Percentiles rank a stretch among this genome's conserved stretches.
Evolutionary conservation across 139 green algal genomes (phyloP).

Genomic region (Chlorella sorokiniana): DNA sequence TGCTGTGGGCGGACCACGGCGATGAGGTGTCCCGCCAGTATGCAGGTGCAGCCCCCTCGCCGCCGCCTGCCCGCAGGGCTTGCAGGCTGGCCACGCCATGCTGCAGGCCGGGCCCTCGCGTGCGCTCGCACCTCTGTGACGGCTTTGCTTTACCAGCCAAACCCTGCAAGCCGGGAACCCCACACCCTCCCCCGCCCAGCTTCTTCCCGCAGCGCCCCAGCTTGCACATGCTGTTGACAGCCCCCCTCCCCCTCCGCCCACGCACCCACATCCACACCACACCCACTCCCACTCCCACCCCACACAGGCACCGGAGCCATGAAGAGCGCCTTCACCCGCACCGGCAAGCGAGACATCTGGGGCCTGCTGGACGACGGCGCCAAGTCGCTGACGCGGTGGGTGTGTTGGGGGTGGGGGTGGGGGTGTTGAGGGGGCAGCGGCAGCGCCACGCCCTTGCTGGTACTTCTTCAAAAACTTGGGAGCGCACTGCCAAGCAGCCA

Average conservation of each 20-base stretch:
- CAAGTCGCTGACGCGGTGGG: constrained; percentile 64
- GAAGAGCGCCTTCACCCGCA: constrained; percentile 91
- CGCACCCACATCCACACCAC: background rate
- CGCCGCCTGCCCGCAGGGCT: too few species aligned
- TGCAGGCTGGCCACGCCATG: too few species aligned
- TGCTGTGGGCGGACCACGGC: constrained; percentile 89
- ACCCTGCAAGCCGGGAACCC: background rate
- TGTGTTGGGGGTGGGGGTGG: background rate
- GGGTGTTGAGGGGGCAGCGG: background rate
- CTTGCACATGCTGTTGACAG: too few species aligned
- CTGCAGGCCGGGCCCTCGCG: too few species aligned
- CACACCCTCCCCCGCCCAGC: too few species aligned
- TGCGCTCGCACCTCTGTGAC: too few species aligned
- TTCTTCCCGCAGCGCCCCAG: too few species aligned
- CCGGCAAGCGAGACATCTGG: constrained; percentile 78
- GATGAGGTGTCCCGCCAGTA: constrained; percentile 87
- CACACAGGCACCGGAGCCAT: constrained; percentile 45
- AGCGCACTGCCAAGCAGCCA: too few species aligned
- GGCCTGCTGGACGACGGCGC: constrained; percentile 85
- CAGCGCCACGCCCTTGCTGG: background rate
- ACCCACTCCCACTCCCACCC: background rate
- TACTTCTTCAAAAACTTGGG: too few species aligned
- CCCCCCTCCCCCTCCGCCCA: background rate
- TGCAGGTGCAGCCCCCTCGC: constrained; percentile 80
- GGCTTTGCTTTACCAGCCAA: too few species aligned